A percentile compares a stretch with the other conserved stretches of the same genome.
Conservation (phyloP, 148 eudicot genomes). For the Camellia sinensis region DNA sequence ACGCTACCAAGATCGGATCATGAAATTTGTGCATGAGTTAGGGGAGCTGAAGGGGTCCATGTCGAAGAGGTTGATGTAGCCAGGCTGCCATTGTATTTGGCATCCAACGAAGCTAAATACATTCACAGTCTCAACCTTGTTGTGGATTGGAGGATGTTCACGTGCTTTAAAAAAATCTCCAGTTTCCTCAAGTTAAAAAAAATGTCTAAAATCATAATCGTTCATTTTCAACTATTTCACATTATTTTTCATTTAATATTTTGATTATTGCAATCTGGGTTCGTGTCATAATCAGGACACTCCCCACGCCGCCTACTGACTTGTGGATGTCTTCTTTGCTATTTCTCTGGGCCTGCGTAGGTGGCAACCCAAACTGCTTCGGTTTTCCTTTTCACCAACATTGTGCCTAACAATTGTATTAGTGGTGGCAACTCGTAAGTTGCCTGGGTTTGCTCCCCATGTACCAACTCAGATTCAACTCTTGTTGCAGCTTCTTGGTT, state of each 20-base stretch:
- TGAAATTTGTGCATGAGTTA: conserved; percentile 28
- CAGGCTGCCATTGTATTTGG: conserved; percentile 59
- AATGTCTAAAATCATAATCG: neutral
- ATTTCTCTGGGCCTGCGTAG: too few relatives aligned
- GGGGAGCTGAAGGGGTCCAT: conserved; percentile 43
- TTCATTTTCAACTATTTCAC: neutral
- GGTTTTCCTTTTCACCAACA: neutral
- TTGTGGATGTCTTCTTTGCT: neutral
- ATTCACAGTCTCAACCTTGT: conserved; percentile 56
- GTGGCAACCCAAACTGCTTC: too few relatives aligned
- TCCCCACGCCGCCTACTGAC: neutral
- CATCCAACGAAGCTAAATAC: conserved; percentile 61
- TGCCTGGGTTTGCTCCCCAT: too few relatives aligned
- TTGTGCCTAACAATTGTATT: too few relatives aligned
- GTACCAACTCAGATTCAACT: too few relatives aligned
- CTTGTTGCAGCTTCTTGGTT: too few relatives aligned
- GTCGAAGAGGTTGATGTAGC: conserved; percentile 58
- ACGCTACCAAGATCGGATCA: conserved; percentile 25
- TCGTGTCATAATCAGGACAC: too few relatives aligned
- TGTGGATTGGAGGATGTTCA: conserved; percentile 63
- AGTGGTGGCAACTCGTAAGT: too few relatives aligned
- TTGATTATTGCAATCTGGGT: too few relatives aligned
- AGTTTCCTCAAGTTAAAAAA: conserved; percentile 16
- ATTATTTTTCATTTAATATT: too few relatives aligned
- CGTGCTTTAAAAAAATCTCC: conserved; percentile 42